phyloP scores from a whole-genome alignment of 441 rosid genomes.

The Gossypium schwendimanii region DNA sequence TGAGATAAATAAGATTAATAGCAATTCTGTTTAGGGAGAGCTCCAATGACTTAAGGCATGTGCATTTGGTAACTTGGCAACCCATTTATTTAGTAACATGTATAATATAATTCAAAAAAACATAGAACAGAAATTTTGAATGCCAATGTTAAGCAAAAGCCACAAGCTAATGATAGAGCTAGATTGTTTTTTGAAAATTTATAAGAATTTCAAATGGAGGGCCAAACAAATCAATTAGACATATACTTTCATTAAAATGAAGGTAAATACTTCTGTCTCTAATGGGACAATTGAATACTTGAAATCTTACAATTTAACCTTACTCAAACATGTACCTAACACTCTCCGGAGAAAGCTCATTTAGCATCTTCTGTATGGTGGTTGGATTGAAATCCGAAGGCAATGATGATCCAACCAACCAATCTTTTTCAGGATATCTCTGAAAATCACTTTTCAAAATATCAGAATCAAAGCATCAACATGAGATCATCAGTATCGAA shows the following conservation, averaged over 20 bases:
- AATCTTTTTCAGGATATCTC: conserved; percentile 70
- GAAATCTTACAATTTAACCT: background rate
- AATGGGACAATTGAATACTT: background rate
- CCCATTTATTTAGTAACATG: background rate
- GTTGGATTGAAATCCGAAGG: conserved; percentile 61
- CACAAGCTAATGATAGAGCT: background rate
- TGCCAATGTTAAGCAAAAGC: background rate
- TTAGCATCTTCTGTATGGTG: conserved; percentile 41
- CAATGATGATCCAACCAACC: conserved; percentile 75
- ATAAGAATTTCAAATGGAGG: background rate
- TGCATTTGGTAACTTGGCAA: background rate
- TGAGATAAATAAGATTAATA: background rate
- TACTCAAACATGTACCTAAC: conserved; percentile 27
- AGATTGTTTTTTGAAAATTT: background rate
- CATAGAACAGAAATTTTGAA: background rate
- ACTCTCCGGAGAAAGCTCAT: conserved; percentile 54
- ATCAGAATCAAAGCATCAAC: background rate
- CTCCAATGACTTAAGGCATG: background rate
- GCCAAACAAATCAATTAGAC: background rate
- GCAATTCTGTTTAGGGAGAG: background rate
- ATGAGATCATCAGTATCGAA: background rate
- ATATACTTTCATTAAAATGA: background rate
- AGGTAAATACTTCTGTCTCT: background rate
- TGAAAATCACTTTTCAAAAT: conserved; percentile 19
- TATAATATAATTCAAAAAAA: background rate